Evolutionary conservation across 192 early-diverging fungal genomes (phyloP), one percentile per base, ranked within the genome.

Genomic region (Rhizophagus prolifer): DNA sequence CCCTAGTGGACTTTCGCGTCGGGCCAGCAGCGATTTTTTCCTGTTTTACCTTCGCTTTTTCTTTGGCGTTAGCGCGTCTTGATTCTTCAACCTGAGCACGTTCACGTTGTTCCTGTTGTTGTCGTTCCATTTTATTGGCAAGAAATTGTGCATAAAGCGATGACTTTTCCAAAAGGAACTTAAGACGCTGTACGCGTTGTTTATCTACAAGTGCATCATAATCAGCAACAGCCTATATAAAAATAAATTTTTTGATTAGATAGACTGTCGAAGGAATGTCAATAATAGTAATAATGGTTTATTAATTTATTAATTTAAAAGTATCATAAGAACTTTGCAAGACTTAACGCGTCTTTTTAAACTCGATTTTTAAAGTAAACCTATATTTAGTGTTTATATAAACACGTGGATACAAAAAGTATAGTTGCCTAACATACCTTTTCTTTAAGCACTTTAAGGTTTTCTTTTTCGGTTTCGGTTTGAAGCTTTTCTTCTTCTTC

Each of bases 141-240:
- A 97, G 82, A 79, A 95, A 94, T 36, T 86, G 87, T 50, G 91
- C 90, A 80, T 95, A 97, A 0, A 92, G 88, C 3, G 92, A 88
- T 0, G 95, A 94, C 77, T 92, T 92, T 79, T 93, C 91, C 5
- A 97, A 83, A 72, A 96, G 85, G 77, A 92, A 93, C 72, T 93
- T 85, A 13, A 95, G 83, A 26, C 94, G 89, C 75, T 93, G 88
- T 76, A 91, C 84, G 23, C 92, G 85, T 74, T 93, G 88, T 46
- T 87, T 83, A 44, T 88, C 86, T 58, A 86, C 86, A 25, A 86
- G 78, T 0, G 82, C 77, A 41, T 88, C 86, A 79, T 89, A 93
- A 79, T 91, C 86, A 9, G 82, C 85, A 47, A 89, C 81, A 66
- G 93, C 90, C 88, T 92, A 78, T 1, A 36, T 62, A 28, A 26